Evolutionary conservation across 1,284 basidiomycete genomes (phyloP), one percentile per base, ranked within the genome.

Genomic region (Malassezia furfur): DNA sequence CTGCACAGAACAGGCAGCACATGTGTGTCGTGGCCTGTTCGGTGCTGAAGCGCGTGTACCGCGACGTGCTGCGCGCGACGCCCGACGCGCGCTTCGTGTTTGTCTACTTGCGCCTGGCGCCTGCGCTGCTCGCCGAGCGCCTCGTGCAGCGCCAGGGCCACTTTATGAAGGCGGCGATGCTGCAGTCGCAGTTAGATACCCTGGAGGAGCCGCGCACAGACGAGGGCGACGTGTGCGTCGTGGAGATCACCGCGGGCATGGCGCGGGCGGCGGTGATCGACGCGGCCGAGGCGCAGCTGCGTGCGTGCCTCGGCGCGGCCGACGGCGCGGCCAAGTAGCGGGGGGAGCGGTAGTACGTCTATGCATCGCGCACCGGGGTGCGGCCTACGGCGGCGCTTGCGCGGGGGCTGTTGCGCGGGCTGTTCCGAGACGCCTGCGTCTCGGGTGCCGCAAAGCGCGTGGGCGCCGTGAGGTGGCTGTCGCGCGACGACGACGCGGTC

Each of bases 131-230:
- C 46, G 64, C 80, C 63, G 80, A 83, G 48, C 78, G 91, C 36
- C 88, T 94, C 81, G 70, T 76, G 65, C 78, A 78, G 49, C 79
- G 91, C 35, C 74, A 82, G 61, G 84, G 83, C 0, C 91, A 96
- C 76, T 94, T 88, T 65, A 89, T 94, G 85, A 88, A 88, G 75
- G 82, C 83, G 30, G 68, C 72, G 15, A 91, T 96, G 89, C 79
- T 96, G 61, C 84, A 85, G 51, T 86, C 86, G 62, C 91, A 96
- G 78, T 71, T 93, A 57, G 77, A 77, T 14, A 84, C 86, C 36
- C 74, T 96, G 57, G 87, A 96, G 76, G 80, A 80, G 62, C 89
- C 89, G 0, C 30, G 12, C 15, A 2, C 21, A 11, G 39, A 44
- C 12, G 50, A 51, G 17, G 17, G 17, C 15, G 31, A 17, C 11